A percentile compares a stretch with the other conserved stretches of the same genome.
These are phyloP conservation scores for Cordyceps cicadae DNA, from an alignment of 2,329 filamentous ascomycete species.

Conservation along the genomic window DNA sequence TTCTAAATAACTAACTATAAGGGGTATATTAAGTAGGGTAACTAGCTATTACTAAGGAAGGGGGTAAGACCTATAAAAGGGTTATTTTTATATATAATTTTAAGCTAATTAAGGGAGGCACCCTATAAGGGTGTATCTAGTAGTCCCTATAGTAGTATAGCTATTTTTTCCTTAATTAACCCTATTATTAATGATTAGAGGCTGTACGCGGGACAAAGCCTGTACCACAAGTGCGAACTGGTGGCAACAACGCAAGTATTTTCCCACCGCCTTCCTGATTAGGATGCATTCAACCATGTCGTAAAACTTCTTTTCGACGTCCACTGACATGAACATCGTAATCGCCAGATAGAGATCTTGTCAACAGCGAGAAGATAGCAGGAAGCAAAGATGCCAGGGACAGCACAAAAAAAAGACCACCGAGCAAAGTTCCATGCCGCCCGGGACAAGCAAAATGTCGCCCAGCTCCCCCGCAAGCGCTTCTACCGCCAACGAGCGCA, in stretches of 20 bases:
- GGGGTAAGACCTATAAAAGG: no score
- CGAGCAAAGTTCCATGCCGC: conserved; percentile 56
- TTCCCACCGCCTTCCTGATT: conserved; percentile 15
- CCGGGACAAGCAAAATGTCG: conserved; percentile 41
- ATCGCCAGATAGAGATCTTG: not conserved
- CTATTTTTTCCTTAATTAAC: no score
- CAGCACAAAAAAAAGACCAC: conserved; percentile 51
- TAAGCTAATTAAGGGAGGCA: no score
- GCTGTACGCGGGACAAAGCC: no score
- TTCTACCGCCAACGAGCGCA: conserved; percentile 95
- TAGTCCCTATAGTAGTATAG: no score
- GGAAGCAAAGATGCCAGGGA: conserved; percentile 19
- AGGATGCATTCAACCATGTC: not conserved
- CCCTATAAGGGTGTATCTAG: no score
- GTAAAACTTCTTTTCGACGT: conserved; percentile 3
- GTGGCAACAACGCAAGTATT: not conserved
- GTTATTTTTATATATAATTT: no score
- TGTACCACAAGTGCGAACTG: no score
- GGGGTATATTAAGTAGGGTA: no score
- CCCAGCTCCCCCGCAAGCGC: conserved; percentile 79
- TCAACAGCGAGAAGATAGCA: not conserved
- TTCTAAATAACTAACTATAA: no score
- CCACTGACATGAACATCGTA: not conserved
- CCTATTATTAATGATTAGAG: no score
- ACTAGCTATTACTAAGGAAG: no score